Evolutionary conservation across 202 grass and related monocot genomes (phyloP).

Genomic region (Schoenoplectus tabernaemontani): DNA sequence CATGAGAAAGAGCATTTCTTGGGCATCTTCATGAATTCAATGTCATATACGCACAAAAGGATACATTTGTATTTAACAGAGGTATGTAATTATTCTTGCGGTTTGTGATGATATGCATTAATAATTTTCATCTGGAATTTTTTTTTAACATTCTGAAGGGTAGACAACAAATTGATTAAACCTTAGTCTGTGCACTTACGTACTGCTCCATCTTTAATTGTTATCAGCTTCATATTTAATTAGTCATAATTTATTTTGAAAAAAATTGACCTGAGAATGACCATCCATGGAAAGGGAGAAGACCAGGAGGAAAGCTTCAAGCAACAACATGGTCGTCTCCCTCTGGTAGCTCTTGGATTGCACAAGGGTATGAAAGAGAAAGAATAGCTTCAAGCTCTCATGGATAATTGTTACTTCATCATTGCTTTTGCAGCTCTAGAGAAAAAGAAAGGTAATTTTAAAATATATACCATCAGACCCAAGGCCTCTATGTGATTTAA

Average conservation of each 20-base stretch:
- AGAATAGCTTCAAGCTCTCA: constrained; percentile 76
- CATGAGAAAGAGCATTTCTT: not conserved
- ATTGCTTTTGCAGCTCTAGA: constrained; percentile 60
- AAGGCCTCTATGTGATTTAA: constrained; percentile 10
- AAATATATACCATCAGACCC: constrained; percentile 16
- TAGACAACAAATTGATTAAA: not conserved
- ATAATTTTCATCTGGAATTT: not conserved
- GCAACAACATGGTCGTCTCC: constrained; percentile 52
- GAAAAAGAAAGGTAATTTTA: constrained; percentile 28
- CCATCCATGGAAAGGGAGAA: constrained; percentile 48
- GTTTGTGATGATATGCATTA: not conserved
- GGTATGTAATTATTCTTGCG: not conserved
- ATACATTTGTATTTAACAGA: not conserved
- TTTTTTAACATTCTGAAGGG: not conserved
- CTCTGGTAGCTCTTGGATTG: constrained; percentile 54
- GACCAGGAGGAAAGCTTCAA: constrained; percentile 74
- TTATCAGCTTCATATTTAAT: not conserved
- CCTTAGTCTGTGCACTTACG: not conserved
- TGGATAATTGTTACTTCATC: constrained; percentile 61
- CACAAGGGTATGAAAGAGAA: constrained; percentile 62
- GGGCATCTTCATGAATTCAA: not conserved
- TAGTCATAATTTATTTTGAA: not conserved
- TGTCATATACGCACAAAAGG: not conserved
- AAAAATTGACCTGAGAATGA: constrained; percentile 47
- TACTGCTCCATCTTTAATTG: not conserved